These are phyloP conservation scores for Vachellia collinsii DNA, from an alignment of 306 rosid genomes.

Conservation along the genomic window DNA sequence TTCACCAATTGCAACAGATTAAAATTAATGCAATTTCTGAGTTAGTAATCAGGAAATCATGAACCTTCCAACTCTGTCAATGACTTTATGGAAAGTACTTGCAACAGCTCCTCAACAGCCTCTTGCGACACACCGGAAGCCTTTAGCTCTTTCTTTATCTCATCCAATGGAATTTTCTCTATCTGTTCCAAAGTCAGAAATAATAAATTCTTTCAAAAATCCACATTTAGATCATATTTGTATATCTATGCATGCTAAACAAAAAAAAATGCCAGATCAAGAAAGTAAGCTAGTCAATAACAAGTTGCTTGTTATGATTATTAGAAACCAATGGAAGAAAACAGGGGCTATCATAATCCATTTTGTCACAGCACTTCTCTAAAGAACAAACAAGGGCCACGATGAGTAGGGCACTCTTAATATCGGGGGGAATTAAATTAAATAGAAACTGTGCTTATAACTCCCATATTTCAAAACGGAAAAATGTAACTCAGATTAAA, in stretches of 20 bases:
- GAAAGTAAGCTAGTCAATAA: background rate
- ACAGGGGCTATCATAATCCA: constrained; percentile 9
- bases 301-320: constrained; percentile 8
- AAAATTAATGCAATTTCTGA: constrained; percentile 26
- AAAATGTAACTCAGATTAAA: background rate
- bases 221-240: constrained; percentile 16
- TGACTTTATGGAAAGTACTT: constrained; percentile 90
- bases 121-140: constrained; percentile 71
- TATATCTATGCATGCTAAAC: constrained; percentile 19
- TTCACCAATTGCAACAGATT: constrained; percentile 23
- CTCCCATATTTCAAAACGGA: background rate
- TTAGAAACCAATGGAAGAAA: constrained; percentile 2
- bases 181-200: constrained; percentile 52
- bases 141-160: constrained; percentile 75
- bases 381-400: constrained; percentile 24
- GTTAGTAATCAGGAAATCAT: constrained; percentile 26
- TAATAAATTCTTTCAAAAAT: constrained; percentile 3
- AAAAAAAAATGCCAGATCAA: constrained; percentile 12
- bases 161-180: constrained; percentile 82
- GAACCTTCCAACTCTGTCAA: constrained; percentile 88
- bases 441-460: constrained; percentile 16
- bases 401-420: constrained; percentile 26
- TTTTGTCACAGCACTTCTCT: constrained; percentile 27
- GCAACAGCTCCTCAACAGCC: constrained; percentile 78
- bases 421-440: constrained; percentile 21